These are phyloP conservation scores for Cladosporium sp. DNA, from an alignment of 2,329 filamentous ascomycete species.

Conservation along the genomic window DNA sequence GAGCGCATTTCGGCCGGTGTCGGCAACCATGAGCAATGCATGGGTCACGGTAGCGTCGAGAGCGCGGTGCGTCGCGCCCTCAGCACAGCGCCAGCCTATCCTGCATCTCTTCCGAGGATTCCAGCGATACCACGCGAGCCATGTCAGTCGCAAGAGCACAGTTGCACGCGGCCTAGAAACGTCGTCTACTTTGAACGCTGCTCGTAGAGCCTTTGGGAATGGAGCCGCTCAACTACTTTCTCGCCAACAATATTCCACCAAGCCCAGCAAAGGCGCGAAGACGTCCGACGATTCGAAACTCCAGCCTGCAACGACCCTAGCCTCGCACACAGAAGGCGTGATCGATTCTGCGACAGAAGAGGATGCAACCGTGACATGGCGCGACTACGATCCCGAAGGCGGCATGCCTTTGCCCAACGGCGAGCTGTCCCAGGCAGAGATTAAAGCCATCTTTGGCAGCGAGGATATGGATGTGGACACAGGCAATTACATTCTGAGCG, in stretches of 20 bases:
- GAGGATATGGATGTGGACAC: constrained; percentile 26
- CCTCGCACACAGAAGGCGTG: constrained; percentile 26
- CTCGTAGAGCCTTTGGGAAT: not conserved
- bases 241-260: constrained; percentile 2
- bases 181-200: not conserved
- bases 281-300: constrained; percentile 17
- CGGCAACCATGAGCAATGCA: constrained; percentile 29
- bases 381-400: constrained; percentile 33
- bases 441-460: constrained; percentile 30
- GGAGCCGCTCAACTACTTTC: not conserved
- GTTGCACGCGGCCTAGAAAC: constrained; percentile 8
- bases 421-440: constrained; percentile 25
- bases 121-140: constrained; percentile 17
- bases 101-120: constrained; percentile 28
- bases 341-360: constrained; percentile 5
- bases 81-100: constrained; percentile 20
- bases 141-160: not conserved
- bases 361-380: constrained; percentile 28
- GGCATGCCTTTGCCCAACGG: constrained; percentile 32
- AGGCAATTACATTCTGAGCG: constrained; percentile 33
- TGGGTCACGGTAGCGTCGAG: constrained; percentile 28
- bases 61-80: constrained; percentile 20
- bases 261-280: constrained; percentile 1
- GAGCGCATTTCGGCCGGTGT: constrained; percentile 11
- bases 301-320: constrained; percentile 22